These are phyloP conservation scores for Sphagnurus paluster DNA, from an alignment of 1,284 basidiomycete species.

Conservation along the genomic window DNA sequence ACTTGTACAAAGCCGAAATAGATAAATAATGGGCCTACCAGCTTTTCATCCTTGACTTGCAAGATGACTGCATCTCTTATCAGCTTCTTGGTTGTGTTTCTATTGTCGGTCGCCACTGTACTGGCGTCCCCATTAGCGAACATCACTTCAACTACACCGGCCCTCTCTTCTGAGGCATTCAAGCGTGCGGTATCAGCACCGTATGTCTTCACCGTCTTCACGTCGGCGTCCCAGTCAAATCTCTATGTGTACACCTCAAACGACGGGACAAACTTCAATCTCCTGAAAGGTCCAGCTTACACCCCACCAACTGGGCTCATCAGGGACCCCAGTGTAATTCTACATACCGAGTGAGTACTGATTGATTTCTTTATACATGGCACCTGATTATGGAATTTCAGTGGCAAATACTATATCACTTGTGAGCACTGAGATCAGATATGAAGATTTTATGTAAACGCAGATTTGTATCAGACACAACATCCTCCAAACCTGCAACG, in stretches of 20 bases:
- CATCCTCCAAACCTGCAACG: slow-evolving; percentile 32
- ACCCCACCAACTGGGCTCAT: slow-evolving; percentile 34
- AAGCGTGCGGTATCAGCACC: slow-evolving; percentile 33
- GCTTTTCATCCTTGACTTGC: too few species aligned
- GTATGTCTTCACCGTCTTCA: slow-evolving; percentile 36
- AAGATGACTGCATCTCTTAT: neutral
- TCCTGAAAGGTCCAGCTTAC: slow-evolving; percentile 35
- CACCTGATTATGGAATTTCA: slow-evolving; percentile 8
- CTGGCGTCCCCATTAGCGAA: slow-evolving; percentile 7
- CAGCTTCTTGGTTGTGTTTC: neutral
- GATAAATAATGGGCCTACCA: too few species aligned
- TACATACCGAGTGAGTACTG: slow-evolving; percentile 31
- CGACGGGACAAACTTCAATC: slow-evolving; percentile 31
- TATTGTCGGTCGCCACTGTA: neutral
- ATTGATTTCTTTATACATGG: neutral
- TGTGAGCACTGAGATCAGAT: slow-evolving; percentile 21
- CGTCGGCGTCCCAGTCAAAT: slow-evolving; percentile 33
- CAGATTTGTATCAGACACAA: slow-evolving; percentile 27
- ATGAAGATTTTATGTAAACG: neutral
- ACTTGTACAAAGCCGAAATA: too few species aligned
- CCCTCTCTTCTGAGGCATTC: slow-evolving; percentile 25
- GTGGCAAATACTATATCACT: slow-evolving; percentile 33
- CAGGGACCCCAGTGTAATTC: slow-evolving; percentile 33
- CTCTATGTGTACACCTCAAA: slow-evolving; percentile 35
- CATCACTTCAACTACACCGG: slow-evolving; percentile 12